A percentile compares a stretch with the other conserved stretches of the same genome.
Conservation (phyloP, 1,284 basidiomycete species). For the Heimioporus punctisporus region DNA sequence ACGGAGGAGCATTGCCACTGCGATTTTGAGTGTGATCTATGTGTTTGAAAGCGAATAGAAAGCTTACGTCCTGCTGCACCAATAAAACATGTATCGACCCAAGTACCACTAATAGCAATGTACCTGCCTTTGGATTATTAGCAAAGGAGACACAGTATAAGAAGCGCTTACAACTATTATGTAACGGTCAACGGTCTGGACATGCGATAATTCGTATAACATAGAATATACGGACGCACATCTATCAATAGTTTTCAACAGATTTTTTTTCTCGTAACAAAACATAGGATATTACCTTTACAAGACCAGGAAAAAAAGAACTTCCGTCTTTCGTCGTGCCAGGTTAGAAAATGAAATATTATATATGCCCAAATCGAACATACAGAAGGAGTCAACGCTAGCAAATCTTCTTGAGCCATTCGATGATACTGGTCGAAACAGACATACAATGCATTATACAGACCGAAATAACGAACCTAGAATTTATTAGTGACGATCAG, state of each 20-base stretch:
- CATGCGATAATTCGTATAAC: no score
- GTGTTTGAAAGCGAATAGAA: no score
- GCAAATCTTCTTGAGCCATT: no score
- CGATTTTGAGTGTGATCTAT: background rate
- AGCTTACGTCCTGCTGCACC: background rate
- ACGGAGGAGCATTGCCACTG: background rate
- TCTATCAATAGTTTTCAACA: background rate
- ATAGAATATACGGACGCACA: no score
- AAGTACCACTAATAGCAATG: no score
- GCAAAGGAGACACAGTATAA: no score
- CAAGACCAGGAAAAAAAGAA: background rate
- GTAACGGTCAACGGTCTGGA: no score
- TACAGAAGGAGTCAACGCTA: background rate
- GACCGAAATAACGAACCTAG: background rate
- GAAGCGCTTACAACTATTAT: background rate
- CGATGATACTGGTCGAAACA: background rate
- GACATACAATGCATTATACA: background rate
- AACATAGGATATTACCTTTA: background rate
- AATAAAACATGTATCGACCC: no score
- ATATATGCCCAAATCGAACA: background rate
- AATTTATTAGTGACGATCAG: no score
- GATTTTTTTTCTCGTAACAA: background rate
- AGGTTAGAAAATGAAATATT: background rate
- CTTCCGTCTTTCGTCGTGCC: background rate
- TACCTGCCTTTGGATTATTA: no score